Percentiles rank a stretch among this genome's conserved stretches.
These are phyloP conservation scores for Pseudevernia furfuracea DNA, from an alignment of 495 filamentous ascomycete genomes.

Conservation along the genomic window DNA sequence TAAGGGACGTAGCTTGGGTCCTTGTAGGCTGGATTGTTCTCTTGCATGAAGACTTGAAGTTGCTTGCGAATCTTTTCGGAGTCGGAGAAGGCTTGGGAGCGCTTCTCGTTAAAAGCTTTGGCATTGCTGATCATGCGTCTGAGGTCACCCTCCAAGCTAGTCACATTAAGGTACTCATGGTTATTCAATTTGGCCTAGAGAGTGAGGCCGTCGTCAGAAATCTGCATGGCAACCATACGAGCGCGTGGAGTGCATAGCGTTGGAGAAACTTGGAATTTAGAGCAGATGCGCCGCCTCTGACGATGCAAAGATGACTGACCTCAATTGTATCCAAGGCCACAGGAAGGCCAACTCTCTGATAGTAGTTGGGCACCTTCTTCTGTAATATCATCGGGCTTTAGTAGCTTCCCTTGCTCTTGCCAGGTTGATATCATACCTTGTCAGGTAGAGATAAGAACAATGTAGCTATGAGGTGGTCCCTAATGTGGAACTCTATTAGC, in stretches of 20 bases:
- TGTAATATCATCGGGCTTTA: conserved; percentile 17
- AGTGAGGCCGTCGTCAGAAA: conserved; percentile 3
- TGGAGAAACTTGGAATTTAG: background rate
- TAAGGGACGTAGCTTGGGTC: conserved; percentile 50
- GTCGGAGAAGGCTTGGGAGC: conserved; percentile 59
- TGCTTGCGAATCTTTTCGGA: conserved; percentile 69
- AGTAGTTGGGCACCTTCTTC: conserved; percentile 62
- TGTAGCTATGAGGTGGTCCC: conserved; percentile 53
- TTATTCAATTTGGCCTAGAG: conserved; percentile 51
- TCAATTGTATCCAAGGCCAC: conserved; percentile 70
- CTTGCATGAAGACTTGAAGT: conserved; percentile 66
- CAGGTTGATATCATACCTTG: conserved; percentile 29
- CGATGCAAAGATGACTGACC: conserved; percentile 26
- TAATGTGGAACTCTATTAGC: conserved; percentile 39
- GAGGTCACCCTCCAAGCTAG: conserved; percentile 61
- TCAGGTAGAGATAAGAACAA: conserved; percentile 64
- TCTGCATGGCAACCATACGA: background rate
- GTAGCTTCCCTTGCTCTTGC: background rate
- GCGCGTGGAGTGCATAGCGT: background rate
- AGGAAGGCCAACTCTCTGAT: conserved; percentile 60
- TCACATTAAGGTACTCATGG: conserved; percentile 53
- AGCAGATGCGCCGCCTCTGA: background rate
- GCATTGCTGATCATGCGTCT: conserved; percentile 73
- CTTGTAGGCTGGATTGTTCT: conserved; percentile 65
- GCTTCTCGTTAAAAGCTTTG: conserved; percentile 61